A percentile compares a stretch with the other conserved stretches of the same genome.
Conservation (phyloP, 192 early-diverging fungal genomes). For the Rhizoclosmatium sp. region DNA sequence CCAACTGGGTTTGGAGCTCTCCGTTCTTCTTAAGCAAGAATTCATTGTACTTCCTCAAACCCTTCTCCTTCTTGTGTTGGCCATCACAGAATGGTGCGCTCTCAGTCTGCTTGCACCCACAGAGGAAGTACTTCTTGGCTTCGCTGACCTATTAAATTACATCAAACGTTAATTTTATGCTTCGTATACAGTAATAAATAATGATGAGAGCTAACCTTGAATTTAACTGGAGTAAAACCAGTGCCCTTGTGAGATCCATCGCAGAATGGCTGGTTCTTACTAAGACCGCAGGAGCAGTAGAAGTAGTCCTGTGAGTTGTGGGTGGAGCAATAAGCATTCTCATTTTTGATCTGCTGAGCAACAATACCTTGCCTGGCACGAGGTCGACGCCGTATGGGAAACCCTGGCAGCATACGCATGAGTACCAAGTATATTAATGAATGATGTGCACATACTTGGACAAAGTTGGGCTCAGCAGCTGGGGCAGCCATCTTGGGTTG, state of each 20-base stretch:
- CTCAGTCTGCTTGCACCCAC: constrained; percentile 46
- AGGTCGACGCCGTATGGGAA: constrained; percentile 32
- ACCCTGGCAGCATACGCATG: neutral
- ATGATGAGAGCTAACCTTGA: constrained; percentile 19
- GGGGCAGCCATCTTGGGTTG: neutral
- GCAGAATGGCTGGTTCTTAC: constrained; percentile 57
- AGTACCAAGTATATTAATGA: neutral
- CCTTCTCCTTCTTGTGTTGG: constrained; percentile 52
- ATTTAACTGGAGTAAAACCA: constrained; percentile 42
- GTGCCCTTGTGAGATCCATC: constrained; percentile 54
- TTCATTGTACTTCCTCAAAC: constrained; percentile 52
- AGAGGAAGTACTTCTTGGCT: constrained; percentile 48
- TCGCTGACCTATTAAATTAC: constrained; percentile 35
- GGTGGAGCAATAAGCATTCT: neutral
- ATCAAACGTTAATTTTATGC: no score
- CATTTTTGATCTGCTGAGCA: neutral
- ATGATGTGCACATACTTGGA: constrained; percentile 11
- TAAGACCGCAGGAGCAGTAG: constrained; percentile 43
- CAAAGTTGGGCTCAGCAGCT: constrained; percentile 18
- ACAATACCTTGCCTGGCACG: constrained; percentile 30
- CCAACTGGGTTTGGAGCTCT: constrained; percentile 40
- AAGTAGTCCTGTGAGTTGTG: constrained; percentile 34
- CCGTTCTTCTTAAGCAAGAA: constrained; percentile 52
- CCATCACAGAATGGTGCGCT: constrained; percentile 53
- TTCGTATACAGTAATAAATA: no score